Base-by-base conservation (phyloP, 495 filamentous ascomycete species). In the Amphirosellinia nigrospora region DNA sequence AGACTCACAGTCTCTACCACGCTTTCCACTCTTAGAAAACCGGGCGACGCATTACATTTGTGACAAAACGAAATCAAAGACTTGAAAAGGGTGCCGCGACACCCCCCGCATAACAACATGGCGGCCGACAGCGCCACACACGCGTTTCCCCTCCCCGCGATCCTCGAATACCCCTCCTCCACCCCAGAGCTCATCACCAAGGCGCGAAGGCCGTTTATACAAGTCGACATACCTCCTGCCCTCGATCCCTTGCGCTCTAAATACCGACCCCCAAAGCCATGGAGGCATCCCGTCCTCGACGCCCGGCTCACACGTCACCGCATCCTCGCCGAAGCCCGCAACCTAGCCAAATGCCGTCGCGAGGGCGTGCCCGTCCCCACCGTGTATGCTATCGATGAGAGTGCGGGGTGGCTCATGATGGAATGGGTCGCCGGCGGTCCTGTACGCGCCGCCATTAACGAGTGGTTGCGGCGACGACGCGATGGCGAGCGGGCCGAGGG, bases 201-300 rank as follows among this genome's bases (percentile, higher is more conserved):
- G 96, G 96, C 82, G 96, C 79, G 96, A 99, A 88, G 93, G 92
- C 56, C 93, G 94, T 75, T 86, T 99, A 77, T 98, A 94, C 91
- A 88, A 87, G 73, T 95, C 94, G 10, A 89, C 87, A 72, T 94
- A 92, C 82, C 92, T 97, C 73, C 75, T 85, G 16, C 87, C 93
- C 67, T 72, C 81, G 68, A 86, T 87, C 55, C 89, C 91, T 16
- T 92, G 89, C 74, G 93, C 94, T 0, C 90, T 98, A 99, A 99
- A 83, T 89, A 96, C 86, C 94, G 96, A 15, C 96, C 96, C 6
- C 85, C 91, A 32, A 99, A 99, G 81, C 87, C 92, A 30, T 99
- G 96, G 85, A 90, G 96, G 0, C 96, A 99, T 78, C 94, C 95
- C 23, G 88, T 85, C 52, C 94, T 99, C 79, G 96, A 99, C 79